phyloP scores from a whole-genome alignment of 768 basidiomycete species.

The Leccinum variicolor region DNA sequence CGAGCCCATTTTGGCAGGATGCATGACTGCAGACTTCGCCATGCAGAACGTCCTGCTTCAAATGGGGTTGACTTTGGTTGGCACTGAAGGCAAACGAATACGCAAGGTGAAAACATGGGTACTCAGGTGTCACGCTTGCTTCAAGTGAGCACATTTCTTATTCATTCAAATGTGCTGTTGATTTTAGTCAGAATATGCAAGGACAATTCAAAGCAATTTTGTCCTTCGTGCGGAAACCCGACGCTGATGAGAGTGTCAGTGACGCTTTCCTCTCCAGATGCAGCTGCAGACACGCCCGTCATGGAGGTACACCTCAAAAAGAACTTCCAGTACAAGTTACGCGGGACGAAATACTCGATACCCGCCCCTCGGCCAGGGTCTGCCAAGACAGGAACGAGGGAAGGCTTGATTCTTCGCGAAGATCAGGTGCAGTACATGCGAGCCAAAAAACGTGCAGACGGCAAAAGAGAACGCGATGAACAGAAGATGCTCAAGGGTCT shows the following conservation, averaged over 20 bases:
- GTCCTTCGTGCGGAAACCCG: constrained; percentile 94
- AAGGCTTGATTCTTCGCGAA: constrained; percentile 86
- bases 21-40: constrained; percentile 98
- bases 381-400: constrained; percentile 78
- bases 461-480: constrained; percentile 75
- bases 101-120: constrained; percentile 94
- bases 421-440: constrained; percentile 87
- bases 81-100: constrained; percentile 87
- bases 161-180: background rate
- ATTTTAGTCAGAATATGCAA: constrained; percentile 76
- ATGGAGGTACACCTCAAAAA: constrained; percentile 92
- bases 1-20: constrained; percentile 62
- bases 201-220: constrained; percentile 92
- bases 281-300: constrained; percentile 55
- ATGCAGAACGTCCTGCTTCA: constrained; percentile 98
- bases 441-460: constrained; percentile 75
- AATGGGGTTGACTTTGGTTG: constrained; percentile 88
- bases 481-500: constrained; percentile 58
- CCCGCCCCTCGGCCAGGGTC: constrained; percentile 87
- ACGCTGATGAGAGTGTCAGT: constrained; percentile 90
- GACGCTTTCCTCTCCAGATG: constrained; percentile 68
- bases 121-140: constrained; percentile 95
- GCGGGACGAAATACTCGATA: constrained; percentile 91
- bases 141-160: constrained; percentile 68
- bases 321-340: constrained; percentile 91